Conservation (phyloP, 2,329 filamentous ascomycete species). For the Pseudocercospora eumusae region DNA sequence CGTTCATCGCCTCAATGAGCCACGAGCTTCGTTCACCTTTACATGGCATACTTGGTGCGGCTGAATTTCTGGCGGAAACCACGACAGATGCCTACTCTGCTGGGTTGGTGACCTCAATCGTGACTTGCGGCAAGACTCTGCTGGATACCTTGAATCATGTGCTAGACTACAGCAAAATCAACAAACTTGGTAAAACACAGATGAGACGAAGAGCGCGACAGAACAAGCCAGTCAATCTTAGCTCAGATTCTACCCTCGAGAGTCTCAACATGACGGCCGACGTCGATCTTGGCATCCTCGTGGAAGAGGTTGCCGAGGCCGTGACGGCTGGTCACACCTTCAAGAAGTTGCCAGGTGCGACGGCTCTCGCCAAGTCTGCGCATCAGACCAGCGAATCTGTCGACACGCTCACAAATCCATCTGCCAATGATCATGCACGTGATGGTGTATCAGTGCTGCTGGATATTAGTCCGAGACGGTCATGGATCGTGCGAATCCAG, state of each 20-base stretch:
- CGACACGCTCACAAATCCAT: constrained; percentile 9
- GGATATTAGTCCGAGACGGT: constrained; percentile 43
- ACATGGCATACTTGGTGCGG: constrained; percentile 53
- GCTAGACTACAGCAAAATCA: constrained; percentile 48
- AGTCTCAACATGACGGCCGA: constrained; percentile 40
- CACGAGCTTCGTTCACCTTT: constrained; percentile 55
- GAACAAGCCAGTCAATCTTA: constrained; percentile 35
- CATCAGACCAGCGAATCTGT: constrained; percentile 10
- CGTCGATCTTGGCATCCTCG: constrained; percentile 49
- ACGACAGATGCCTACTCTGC: constrained; percentile 44
- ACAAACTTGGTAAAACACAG: constrained; percentile 38
- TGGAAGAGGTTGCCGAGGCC: constrained; percentile 58
- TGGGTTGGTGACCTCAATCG: constrained; percentile 51
- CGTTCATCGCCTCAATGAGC: constrained; percentile 55
- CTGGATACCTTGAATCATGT: constrained; percentile 50
- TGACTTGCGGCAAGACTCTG: constrained; percentile 53
- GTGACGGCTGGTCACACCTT: constrained; percentile 55
- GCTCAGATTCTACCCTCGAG: constrained; percentile 30
- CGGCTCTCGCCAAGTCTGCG: constrained; percentile 15
- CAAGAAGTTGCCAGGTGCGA: constrained; percentile 31
- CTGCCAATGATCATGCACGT: neutral
- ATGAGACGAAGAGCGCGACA: constrained; percentile 33
- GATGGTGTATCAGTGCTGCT: constrained; percentile 47
- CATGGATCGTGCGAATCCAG: constrained; percentile 50
- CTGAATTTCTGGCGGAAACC: constrained; percentile 53